These are phyloP conservation scores for Cylindrodendrum hubeiense DNA, from an alignment of 2,329 filamentous ascomycete genomes.

Conservation along the genomic window DNA sequence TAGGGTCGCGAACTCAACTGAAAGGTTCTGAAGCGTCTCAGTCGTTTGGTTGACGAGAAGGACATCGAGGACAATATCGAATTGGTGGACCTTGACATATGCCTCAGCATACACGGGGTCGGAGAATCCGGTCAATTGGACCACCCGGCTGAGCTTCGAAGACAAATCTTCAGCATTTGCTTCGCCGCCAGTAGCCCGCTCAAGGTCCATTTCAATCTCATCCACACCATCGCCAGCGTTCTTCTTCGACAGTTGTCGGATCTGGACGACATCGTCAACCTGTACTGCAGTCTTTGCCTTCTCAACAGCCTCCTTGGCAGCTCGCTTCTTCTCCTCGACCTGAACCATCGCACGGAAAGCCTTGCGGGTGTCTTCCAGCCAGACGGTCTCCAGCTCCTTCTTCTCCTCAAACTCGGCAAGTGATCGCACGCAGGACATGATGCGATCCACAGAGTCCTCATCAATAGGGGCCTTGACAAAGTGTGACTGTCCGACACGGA, in stretches of 20 bases:
- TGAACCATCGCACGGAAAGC: conserved; percentile 98
- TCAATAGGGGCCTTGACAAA: conserved; percentile 98
- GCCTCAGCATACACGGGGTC: conserved; percentile 99
- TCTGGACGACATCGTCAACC: conserved; percentile 93
- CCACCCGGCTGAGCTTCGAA: conserved; percentile 94
- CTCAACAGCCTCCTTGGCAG: conserved; percentile 91
- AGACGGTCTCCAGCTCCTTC: conserved; percentile 92
- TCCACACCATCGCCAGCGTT: conserved; percentile 84
- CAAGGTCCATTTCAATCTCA: conserved; percentile 89
- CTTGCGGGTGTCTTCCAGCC: conserved; percentile 93
- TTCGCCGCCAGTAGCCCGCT: conserved; percentile 94
- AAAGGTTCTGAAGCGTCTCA: conserved; percentile 96
- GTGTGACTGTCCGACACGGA: conserved; percentile 97
- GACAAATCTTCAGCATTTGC: conserved; percentile 84
- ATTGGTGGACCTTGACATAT: conserved; percentile 98
- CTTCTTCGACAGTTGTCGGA: conserved; percentile 94
- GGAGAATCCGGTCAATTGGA: conserved; percentile 97
- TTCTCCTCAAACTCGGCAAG: conserved; percentile 90
- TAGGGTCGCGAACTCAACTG: conserved; percentile 97
- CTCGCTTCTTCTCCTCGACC: conserved; percentile 96
- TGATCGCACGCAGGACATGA: conserved; percentile 97
- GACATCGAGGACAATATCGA: conserved; percentile 97
- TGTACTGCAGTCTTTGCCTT: conserved; percentile 95
- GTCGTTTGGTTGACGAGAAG: conserved; percentile 97
- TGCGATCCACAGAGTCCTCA: conserved; percentile 97